Base-by-base conservation (phyloP, 1,284 basidiomycete genomes). In the Cryptococcus hybrid region DNA sequence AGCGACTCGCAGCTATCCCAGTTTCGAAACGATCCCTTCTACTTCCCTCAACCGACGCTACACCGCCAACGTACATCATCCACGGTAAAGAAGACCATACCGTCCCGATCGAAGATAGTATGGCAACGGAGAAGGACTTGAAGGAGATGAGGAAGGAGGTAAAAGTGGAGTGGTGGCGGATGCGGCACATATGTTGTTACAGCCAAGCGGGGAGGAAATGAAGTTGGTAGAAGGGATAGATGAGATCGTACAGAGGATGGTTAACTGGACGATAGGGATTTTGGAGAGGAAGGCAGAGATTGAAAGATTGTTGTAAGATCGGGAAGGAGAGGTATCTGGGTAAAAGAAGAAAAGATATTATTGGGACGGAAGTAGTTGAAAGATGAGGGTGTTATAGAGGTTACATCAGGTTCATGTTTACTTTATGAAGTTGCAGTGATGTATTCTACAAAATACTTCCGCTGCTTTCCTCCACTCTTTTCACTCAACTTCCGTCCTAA, bases 81-180 rank as follows among this genome's bases (percentile, higher is more conserved):
- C 59, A 61, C 15, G 59, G 59, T 11, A 57, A 42, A n/a, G 43
- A 5, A 9, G 59, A 61, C 51, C 43, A 5, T 11, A 44, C 55
- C 3, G 59, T 58, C 2, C 52, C 52, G 5, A 36, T 52, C 5
- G 42, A 55, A 34, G 56, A 55, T 13, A 48, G 52, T 7, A 37
- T 37, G 30, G 54, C 37, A 13, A 38, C 44, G 5, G 34, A 51
- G 34, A 11, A 49, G n/a, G 47, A 58, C 9, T 38, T 58, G 49
- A 47, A 52, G 9, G 42, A 42, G 35, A 5, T 52, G 3, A 45
- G 46, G 12, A 30, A 52, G 11, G 40, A 55, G 15, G 46, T 48
- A 9, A 37, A 45, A 8, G 12, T 38, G 12, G 49, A 44, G 8
- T 61, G 56, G 51, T 61, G 34, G 54, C 53, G 38, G 56, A 52